phyloP scores from a whole-genome alignment of 169 alveolate genomes.

The Miamiensis avidus region DNA sequence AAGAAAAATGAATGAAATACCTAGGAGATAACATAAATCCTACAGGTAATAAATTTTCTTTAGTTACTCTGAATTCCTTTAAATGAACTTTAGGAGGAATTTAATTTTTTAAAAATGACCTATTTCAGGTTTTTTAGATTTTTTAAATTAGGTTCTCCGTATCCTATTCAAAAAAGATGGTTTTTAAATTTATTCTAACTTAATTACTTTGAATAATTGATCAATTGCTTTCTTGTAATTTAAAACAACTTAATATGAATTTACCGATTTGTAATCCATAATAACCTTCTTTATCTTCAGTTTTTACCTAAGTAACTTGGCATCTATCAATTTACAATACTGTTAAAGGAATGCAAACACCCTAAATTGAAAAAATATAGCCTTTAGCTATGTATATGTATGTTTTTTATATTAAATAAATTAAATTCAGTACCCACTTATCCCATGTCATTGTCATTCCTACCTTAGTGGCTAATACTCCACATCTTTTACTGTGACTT shows the following conservation, averaged over 20 bases:
- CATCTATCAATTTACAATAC: constrained; percentile 71
- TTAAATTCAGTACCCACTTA: constrained; percentile 74
- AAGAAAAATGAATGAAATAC: background rate
- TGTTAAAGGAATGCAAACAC: constrained; percentile 64
- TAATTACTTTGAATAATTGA: constrained; percentile 22
- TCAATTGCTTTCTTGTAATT: constrained; percentile 35
- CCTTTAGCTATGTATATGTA: no score
- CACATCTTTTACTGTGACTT: constrained; percentile 50
- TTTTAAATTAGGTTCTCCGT: constrained; percentile 61
- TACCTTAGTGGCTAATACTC: constrained; percentile 63
- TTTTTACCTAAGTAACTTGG: constrained; percentile 65
- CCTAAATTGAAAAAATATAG: no score
- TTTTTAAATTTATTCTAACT: no score
- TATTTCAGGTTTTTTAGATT: constrained; percentile 57
- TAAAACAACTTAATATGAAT: constrained; percentile 48
- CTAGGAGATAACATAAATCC: constrained; percentile 63
- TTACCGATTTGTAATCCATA: constrained; percentile 60
- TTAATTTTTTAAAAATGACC: constrained; percentile 70
- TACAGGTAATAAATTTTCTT: constrained; percentile 65
- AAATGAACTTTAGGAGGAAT: constrained; percentile 63
- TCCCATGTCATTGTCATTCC: constrained; percentile 78
- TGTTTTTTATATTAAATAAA: no score
- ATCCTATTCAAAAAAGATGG: no score
- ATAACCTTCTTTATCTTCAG: constrained; percentile 51
- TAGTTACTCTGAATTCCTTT: constrained; percentile 62